Conservation (phyloP, 495 filamentous ascomycete genomes). For the Talaromyces ruber region DNA sequence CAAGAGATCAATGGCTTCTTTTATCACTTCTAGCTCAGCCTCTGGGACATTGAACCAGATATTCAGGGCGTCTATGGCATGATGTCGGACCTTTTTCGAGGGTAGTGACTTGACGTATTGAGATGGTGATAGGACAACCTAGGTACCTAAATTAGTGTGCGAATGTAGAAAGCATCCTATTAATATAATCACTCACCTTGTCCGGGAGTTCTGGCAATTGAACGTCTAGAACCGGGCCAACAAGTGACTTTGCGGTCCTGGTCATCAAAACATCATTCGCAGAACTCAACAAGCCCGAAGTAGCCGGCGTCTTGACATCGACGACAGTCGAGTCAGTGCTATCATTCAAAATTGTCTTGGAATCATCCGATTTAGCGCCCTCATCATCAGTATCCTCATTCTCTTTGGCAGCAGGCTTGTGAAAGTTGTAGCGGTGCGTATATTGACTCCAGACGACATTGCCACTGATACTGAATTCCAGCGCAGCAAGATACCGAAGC, state of each 20-base stretch:
- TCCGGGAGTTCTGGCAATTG: not conserved
- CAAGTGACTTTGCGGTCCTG: not conserved
- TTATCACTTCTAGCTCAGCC: not conserved
- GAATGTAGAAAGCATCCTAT: not conserved
- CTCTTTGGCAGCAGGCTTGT: not conserved
- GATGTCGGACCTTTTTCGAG: not conserved
- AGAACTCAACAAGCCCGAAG: not conserved
- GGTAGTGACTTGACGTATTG: not conserved
- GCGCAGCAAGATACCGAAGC: not conserved
- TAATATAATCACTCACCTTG: not conserved
- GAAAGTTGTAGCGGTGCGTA: not conserved
- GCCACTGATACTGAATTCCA: not conserved
- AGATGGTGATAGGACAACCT: not conserved
- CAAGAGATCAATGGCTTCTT: not conserved
- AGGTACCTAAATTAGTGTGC: not conserved
- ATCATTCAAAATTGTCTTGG: not conserved
- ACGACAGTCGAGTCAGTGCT: not conserved
- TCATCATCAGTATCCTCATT: not conserved
- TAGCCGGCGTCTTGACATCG: not conserved
- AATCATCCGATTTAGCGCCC: not conserved
- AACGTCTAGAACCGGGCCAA: not conserved
- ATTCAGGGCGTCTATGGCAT: not conserved
- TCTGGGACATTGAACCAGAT: not conserved
- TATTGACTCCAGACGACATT: slow-evolving; percentile 1
- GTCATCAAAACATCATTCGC: not conserved